phyloP scores from a whole-genome alignment of 352 stramenopile species.

The Aphanomyces cochlioides region DNA sequence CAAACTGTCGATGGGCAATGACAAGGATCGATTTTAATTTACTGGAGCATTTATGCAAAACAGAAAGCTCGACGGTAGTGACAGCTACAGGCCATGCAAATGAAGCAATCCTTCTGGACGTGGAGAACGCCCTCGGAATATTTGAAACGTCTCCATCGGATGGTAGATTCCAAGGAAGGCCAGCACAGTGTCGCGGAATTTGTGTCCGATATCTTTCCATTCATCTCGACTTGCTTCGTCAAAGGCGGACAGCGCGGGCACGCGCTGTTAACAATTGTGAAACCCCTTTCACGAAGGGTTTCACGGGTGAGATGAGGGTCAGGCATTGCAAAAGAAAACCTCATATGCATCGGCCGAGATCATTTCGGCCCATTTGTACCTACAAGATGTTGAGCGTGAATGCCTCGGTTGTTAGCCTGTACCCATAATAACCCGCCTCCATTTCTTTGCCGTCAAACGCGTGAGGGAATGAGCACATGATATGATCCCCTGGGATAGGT shows the following conservation, averaged over 20 bases:
- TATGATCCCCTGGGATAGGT: constrained; percentile 92
- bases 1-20: no score
- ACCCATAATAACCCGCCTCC: constrained; percentile 93
- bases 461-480: constrained; percentile 96
- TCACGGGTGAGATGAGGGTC: no score
- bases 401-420: constrained; percentile 30
- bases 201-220: constrained; percentile 75
- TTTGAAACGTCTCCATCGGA: constrained; percentile 91
- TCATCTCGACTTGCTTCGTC: constrained; percentile 87
- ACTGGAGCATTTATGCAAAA: no score
- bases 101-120: constrained; percentile 89
- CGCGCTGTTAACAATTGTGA: no score
- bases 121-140: constrained; percentile 93
- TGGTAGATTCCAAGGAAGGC: constrained; percentile 84
- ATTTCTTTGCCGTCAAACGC: constrained; percentile 97
- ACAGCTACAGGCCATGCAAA: neutral
- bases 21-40: no score
- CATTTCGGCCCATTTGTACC: constrained; percentile 97
- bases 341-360: constrained; percentile 96
- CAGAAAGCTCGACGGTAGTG: no score
- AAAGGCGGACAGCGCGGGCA: no score
- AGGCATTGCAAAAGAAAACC: no score
- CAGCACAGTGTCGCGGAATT: constrained; percentile 94
- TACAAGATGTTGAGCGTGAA: constrained; percentile 34
- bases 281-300: no score